These are phyloP conservation scores for Babjeviella inositovora DNA, from an alignment of 805 yeast genomes.

Conservation along the genomic window DNA sequence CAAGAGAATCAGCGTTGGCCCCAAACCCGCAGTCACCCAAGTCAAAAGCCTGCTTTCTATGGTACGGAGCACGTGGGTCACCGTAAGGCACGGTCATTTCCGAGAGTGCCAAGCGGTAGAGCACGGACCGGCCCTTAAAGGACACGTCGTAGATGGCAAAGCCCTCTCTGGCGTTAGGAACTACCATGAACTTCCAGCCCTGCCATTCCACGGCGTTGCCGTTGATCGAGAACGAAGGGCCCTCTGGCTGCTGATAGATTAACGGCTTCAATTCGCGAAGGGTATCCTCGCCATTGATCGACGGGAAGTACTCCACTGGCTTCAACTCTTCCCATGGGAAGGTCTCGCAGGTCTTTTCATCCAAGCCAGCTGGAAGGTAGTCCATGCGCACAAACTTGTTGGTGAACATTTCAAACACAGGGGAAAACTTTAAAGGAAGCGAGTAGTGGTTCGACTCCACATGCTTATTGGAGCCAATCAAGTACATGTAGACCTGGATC, in stretches of 20 bases:
- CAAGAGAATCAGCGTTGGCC: conserved; percentile 48
- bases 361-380: conserved; percentile 57
- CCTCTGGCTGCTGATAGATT: conserved; percentile 61
- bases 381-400: conserved; percentile 55
- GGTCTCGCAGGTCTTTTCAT: conserved; percentile 44
- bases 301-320: conserved; percentile 62
- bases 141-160: conserved; percentile 55
- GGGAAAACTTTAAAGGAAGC: conserved; percentile 56
- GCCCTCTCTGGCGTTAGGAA: conserved; percentile 65
- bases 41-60: conserved; percentile 78
- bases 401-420: conserved; percentile 50
- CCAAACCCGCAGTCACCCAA: conserved; percentile 81
- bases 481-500: conserved; percentile 63
- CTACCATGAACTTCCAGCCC: conserved; percentile 68
- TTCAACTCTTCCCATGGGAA: conserved; percentile 43
- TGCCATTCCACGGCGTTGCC: conserved; percentile 62
- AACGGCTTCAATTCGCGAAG: conserved; percentile 62
- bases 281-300: conserved; percentile 33
- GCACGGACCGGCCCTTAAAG: conserved; percentile 63
- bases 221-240: conserved; percentile 49
- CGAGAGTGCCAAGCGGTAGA: conserved; percentile 57
- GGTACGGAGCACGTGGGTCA: conserved; percentile 72
- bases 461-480: conserved; percentile 48
- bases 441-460: conserved; percentile 65
- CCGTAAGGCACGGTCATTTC: conserved; percentile 88